Evolutionary conservation across 768 basidiomycete genomes (phyloP).

Genomic region (Phanerochaete sordida): DNA sequence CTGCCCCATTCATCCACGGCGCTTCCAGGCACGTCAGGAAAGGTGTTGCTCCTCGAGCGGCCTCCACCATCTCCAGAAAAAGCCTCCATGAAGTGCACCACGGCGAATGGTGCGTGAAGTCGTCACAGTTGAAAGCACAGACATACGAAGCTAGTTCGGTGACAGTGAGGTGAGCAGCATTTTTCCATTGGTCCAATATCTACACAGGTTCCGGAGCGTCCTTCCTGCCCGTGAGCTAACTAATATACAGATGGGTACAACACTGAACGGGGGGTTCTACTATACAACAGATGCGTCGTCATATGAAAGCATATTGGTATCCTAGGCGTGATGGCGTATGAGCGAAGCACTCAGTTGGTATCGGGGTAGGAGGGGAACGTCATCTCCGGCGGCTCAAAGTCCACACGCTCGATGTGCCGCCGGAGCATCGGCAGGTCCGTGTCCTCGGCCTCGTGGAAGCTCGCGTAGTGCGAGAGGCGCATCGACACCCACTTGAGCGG

Average conservation of each 20-base stretch:
- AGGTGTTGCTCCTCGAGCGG: too few relatives aligned
- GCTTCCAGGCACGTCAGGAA: too few relatives aligned
- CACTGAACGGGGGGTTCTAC: background rate
- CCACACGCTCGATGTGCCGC: conserved; percentile 22
- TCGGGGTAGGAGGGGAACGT: conserved; percentile 15
- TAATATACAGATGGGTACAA: conserved; percentile 1
- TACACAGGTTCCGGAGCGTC: background rate
- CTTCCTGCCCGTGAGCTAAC: background rate
- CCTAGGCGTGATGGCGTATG: background rate
- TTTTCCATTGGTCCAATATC: background rate
- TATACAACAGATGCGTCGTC: conserved; percentile 1
- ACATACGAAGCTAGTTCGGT: too few relatives aligned
- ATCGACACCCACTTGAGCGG: conserved; percentile 23
- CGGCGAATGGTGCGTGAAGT: too few relatives aligned
- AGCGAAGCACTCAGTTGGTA: background rate
- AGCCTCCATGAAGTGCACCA: too few relatives aligned
- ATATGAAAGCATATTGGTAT: background rate
- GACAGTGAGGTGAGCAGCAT: background rate
- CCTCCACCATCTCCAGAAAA: too few relatives aligned
- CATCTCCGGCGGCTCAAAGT: conserved; percentile 22
- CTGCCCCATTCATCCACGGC: too few relatives aligned
- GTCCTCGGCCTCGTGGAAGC: conserved; percentile 24
- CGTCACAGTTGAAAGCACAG: too few relatives aligned
- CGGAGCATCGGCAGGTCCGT: conserved; percentile 24
- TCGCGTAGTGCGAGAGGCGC: conserved; percentile 23